Evolutionary conservation across 2,329 filamentous ascomycete species (phyloP), one percentile per base, ranked within the genome.

Genomic region (Paraphaeosphaeria minitans): DNA sequence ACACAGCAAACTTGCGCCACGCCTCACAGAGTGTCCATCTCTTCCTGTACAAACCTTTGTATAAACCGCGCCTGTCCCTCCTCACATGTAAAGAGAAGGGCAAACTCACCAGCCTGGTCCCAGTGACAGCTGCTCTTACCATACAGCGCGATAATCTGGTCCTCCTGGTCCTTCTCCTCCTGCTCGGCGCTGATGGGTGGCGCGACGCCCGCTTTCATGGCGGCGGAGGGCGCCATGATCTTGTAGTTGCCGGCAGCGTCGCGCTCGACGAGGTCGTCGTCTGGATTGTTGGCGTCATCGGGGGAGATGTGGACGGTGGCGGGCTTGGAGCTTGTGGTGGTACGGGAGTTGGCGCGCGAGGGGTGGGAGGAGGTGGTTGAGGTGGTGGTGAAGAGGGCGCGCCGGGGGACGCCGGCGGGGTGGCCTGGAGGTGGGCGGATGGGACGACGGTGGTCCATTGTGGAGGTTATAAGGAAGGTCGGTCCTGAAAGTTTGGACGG

Each of bases 221-320:
- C 64, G 1, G 65, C 67, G 4, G 62, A 62, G 9, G 71, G 72
- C 37, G 67, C 72, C 29, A 62, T 61, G 42, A 83, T 66, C 29
- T 77, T 77, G 59, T 82, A 83, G 27, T 79, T 76, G 1, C 83
- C 83, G 54, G 80, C 77, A 27, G 79, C 77, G 58, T 83, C 79
- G 12, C 79, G 77, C 45, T 80, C 79, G 24, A 84, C 81, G 27
- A 84, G 81, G 47, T 84, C 82, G 27, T 72, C 65, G 29, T 71
- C 65, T n/a, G 62, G 74, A 46, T 75, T 75, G 52, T 80, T 71
- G 16, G 71, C 58, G 1, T 66, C 62, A 51, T 51, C 48, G 6
- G 60, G 29, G 12, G 62, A 47, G 19, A 65, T 68, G 54, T 60
- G 64, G 10, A 64, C 45, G 6, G 62, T 35, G n/a, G 39, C 19